Percentiles rank a stretch among this genome's conserved stretches.
Evolutionary conservation across 495 filamentous ascomycete genomes (phyloP).

Genomic region (Amniculicola lignicola): DNA sequence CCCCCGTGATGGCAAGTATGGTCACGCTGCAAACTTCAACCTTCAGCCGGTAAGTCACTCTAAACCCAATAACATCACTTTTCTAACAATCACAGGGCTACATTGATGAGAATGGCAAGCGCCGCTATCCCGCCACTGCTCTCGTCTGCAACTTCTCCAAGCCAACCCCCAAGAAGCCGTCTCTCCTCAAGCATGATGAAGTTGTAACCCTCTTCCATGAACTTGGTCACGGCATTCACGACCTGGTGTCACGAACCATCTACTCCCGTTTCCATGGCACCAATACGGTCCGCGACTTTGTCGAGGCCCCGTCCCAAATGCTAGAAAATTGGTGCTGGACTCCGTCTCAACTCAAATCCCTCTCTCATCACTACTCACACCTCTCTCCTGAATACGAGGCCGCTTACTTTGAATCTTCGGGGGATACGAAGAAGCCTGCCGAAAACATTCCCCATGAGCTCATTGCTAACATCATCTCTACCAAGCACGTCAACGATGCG

Average conservation of each 20-base stretch:
- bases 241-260: constrained; percentile 61
- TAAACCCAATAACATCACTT: background rate
- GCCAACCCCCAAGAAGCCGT: constrained; percentile 65
- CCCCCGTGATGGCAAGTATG: constrained; percentile 65
- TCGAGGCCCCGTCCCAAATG: constrained; percentile 71
- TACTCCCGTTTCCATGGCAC: constrained; percentile 74
- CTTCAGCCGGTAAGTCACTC: constrained; percentile 41
- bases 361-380: constrained; percentile 64
- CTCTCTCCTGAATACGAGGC: constrained; percentile 58
- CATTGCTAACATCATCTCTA: constrained; percentile 59
- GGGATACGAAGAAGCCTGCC: constrained; percentile 43
- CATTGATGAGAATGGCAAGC: constrained; percentile 54
- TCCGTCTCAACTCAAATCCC: constrained; percentile 60
- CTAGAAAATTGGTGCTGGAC: constrained; percentile 79
- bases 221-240: constrained; percentile 72
- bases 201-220: constrained; percentile 73
- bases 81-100: constrained; percentile 44
- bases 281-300: constrained; percentile 68
- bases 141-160: constrained; percentile 72
- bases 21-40: constrained; percentile 51
- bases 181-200: constrained; percentile 68
- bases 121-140: constrained; percentile 66
- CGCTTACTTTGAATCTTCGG: constrained; percentile 53
- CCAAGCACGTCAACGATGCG: constrained; percentile 68
- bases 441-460: constrained; percentile 61